Evolutionary conservation across 2,329 filamentous ascomycete genomes (phyloP).

Genomic region (Fusarium vanettenii): DNA sequence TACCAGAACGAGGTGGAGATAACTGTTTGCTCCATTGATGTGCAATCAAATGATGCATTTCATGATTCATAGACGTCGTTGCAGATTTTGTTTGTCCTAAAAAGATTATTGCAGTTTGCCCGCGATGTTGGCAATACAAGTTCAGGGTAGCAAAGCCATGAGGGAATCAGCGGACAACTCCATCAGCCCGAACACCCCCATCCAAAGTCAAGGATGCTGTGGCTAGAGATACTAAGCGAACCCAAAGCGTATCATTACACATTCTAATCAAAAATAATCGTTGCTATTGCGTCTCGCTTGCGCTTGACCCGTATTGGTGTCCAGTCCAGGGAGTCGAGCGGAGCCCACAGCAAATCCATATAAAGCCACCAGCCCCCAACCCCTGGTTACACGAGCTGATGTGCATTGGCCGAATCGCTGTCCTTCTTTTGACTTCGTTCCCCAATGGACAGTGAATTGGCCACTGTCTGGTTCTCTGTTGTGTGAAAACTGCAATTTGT

Average conservation of each 20-base stretch:
- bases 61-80: conserved; percentile 22
- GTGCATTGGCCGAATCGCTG: background rate
- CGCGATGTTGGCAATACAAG: background rate
- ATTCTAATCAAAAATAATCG: conserved; percentile 17
- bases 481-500: background rate
- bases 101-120: conserved; percentile 4
- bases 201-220: conserved; percentile 3
- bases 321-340: conserved; percentile 9
- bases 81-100: background rate
- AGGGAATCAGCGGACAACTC: background rate
- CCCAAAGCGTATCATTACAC: conserved; percentile 17
- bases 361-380: conserved; percentile 31
- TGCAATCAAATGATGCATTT: background rate
- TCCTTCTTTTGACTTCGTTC: background rate
- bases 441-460: background rate
- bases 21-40: background rate
- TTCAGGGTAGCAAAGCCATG: conserved; percentile 20
- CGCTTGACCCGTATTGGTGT: conserved; percentile 20
- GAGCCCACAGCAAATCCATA: conserved; percentile 24
- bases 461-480: background rate
- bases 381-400: conserved; percentile 11
- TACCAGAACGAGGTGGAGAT: conserved; percentile 16
- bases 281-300: conserved; percentile 7
- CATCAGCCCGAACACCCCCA: background rate
- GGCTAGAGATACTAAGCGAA: conserved; percentile 15